Evolutionary conservation across 768 basidiomycete species (phyloP), one percentile per base, ranked within the genome.

Genomic region (Lactarius trivialis): DNA sequence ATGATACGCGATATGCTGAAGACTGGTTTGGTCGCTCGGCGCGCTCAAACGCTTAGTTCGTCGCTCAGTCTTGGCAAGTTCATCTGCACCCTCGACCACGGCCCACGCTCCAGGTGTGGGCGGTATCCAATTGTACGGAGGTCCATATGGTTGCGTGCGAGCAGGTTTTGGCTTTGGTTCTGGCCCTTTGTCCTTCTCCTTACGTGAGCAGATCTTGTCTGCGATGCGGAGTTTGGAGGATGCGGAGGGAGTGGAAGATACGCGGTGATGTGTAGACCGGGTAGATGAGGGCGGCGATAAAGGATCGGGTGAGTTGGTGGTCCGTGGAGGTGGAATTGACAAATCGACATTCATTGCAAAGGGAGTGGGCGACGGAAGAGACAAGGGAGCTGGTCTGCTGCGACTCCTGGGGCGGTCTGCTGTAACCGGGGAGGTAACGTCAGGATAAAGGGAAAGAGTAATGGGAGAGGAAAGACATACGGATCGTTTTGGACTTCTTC

Each of bases 71-170:
- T 21, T 24, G 14, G 4, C 1, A 11, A 12, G 14, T 26, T 57
- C 41, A 1, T 57, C 61, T 17, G 51, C 19, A 33, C 33, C 55
- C 7, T 58, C 55, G 19, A n/a, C 45, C 34, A 55, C 63, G n/a
- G 48, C 66, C 66, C 66, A 67, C 26, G 50, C 58, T 28, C 66
- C 66, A 4, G 65, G 60, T 26, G 60, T 49, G 21, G 66, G 66
- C 0, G 66, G 66, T 28, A 39, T 55, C 60, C 61, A 62, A 9
- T 66, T 66, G 49, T 67, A 67, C 17, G 66, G 66, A 0, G 64
- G 60, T 17, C 64, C 66, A 28, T 67, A 67, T 30, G 66, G 66
- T 56, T 67, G 66, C 1, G 66, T 67, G 28, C 66, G 66, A 14
- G 66, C 56, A 14, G 66, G 60, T 28, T 51, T 60, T 17, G 63